Base-by-base conservation (phyloP, 2,329 filamentous ascomycete genomes). In the Venturia pyrina region DNA sequence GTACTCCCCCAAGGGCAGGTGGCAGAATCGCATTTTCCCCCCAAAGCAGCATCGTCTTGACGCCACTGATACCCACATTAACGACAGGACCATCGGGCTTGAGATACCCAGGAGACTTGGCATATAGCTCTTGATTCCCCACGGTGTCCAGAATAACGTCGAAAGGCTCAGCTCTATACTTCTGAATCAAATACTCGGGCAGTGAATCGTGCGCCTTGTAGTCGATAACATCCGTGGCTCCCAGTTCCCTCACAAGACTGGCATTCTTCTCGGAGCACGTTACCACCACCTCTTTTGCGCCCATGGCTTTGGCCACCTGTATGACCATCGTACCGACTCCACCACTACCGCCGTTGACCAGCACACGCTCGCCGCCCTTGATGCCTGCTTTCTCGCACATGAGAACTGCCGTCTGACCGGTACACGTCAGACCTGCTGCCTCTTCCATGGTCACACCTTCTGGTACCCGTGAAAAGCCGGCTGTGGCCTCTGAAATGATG, bases 341-440 rank as follows among this genome's bases (percentile, higher is more conserved):
- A 0, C 82, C 81, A 68, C 81, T 82, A 24, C 80, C 82, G 3
- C 80, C 82, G 68, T 83, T 81, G 4, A 83, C 73, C 60, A 84
- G 69, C 44, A 83, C 78, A 2, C 75, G 72, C 24, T 75, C 71
- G 0, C 78, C 77, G 5, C 66, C 62, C 66, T 75, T 73, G 64
- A 75, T 68, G 2, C 69, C 71, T 3, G 77, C 74, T 32, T 72
- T 72, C 28, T 71, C 68, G 0, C 78, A 65, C 43, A 78, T 68
- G 62, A 75, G 70, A 59, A 77, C 67, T 21, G 79, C 78, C 10
- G 78, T 78, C 65, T 75, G 71, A 6, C 74, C 78, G 5, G 77
- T 74, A 40, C 79, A 71, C n/a, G 76, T 67, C 34, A 78, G 72
- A 0, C 78, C 77, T 0, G 77, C 75, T 0, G 73, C 77, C 48